phyloP scores from a whole-genome alignment of 169 alveolate species.

The Plasmodium gaboni region DNA sequence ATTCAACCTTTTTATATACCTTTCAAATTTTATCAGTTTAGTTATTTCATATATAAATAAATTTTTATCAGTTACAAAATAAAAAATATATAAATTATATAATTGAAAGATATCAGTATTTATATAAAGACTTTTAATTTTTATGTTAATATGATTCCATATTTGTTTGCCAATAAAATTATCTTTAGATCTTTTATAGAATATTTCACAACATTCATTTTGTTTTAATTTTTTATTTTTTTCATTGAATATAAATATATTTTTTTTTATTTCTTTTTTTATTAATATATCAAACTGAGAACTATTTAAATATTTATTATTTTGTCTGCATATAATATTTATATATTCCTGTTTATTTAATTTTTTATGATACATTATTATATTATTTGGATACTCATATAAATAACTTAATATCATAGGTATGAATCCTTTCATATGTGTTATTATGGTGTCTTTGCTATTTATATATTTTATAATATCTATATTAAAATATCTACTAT shows the following conservation, averaged over 20 bases:
- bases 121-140: conserved; percentile 19
- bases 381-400: conserved; percentile 37
- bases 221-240: conserved; percentile 1
- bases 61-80: conserved; percentile 45
- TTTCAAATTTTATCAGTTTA: background rate
- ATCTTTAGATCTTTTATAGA: conserved; percentile 33
- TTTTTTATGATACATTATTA: conserved; percentile 20
- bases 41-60: conserved; percentile 17
- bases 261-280: conserved; percentile 3
- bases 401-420: conserved; percentile 31
- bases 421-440: conserved; percentile 10
- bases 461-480: conserved; percentile 12
- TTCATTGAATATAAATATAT: conserved; percentile 6
- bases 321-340: conserved; percentile 13
- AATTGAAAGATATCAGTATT: conserved; percentile 29
- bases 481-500: conserved; percentile 2
- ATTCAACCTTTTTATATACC: background rate
- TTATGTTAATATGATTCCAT: conserved; percentile 14
- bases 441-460: background rate
- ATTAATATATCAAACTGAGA: conserved; percentile 6
- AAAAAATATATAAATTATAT: conserved; percentile 39
- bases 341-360: conserved; percentile 8
- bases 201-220: conserved; percentile 6
- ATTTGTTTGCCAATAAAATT: conserved; percentile 17
- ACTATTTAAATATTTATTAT: background rate